Evolutionary conservation across 441 rosid species (phyloP).

Genomic region (Croton setiger): DNA sequence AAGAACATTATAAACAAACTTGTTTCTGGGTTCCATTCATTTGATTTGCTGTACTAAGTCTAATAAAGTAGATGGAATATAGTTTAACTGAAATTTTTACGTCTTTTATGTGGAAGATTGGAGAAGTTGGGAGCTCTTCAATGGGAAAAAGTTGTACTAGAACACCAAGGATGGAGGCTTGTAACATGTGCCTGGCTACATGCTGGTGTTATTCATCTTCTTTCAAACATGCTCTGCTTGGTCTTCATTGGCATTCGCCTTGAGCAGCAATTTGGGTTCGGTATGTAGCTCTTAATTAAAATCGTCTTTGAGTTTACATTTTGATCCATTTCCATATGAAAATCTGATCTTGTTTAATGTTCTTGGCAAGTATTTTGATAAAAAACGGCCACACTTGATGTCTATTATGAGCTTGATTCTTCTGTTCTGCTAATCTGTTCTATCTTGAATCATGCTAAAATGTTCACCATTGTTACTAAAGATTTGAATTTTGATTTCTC

Average conservation of each 20-base stretch:
- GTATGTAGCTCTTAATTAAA: constrained; percentile 35
- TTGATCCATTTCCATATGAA: background rate
- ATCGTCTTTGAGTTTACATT: background rate
- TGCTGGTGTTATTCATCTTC: constrained; percentile 80
- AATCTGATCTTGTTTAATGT: background rate
- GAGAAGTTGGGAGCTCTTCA: constrained; percentile 68
- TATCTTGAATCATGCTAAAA: background rate
- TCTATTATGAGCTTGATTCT: background rate
- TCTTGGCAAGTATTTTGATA: background rate
- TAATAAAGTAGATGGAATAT: background rate
- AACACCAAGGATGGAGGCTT: constrained; percentile 81
- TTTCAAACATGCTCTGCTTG: constrained; percentile 71
- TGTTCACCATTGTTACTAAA: background rate
- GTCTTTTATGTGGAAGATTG: constrained; percentile 38
- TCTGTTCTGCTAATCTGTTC: background rate
- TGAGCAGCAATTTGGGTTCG: constrained; percentile 86
- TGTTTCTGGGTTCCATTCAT: background rate
- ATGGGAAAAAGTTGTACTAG: constrained; percentile 59
- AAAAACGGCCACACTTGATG: background rate
- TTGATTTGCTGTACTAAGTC: background rate
- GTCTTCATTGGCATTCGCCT: constrained; percentile 72
- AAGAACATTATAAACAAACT: background rate
- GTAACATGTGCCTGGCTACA: constrained; percentile 80
- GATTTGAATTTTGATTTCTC: background rate
- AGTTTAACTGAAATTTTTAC: background rate